Base-by-base conservation (phyloP, 768 basidiomycete species). In the Phanerochaete sordida region DNA sequence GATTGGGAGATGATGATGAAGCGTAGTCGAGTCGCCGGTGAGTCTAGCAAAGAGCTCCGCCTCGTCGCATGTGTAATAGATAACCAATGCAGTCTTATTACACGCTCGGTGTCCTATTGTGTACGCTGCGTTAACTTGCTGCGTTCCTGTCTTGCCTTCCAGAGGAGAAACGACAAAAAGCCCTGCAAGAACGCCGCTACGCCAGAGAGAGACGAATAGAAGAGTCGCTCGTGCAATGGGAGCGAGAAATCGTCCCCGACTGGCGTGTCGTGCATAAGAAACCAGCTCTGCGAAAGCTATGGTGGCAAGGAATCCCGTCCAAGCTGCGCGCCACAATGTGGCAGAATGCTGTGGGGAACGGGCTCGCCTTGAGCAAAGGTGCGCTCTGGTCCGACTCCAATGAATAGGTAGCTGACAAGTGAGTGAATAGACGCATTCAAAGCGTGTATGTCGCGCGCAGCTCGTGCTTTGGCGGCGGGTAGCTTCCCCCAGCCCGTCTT, bases 1-100 rank as follows among this genome's bases (percentile, higher is more conserved):
- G 89, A 90, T 69, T 95, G 93, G 89, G 84, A 92, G 68, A 74
- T 79, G 33, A 96, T 96, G 92, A 92, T 94, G 88, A 86, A 84
- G 63, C 84, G 78, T 47, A 93, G 90, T 74, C 85, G 88, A 55
- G 72, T 74, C 19, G 82, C 87, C 64, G 91, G 93, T 93, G 61
- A 69, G 81, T 74, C 24, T 28, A 23, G 30, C 56, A 35, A 33
- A 26, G 43, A 30, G 39, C 30, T 23, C 15, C 51, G 6, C 37
- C 44, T 54, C 52, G 56, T 57, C 27, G 46, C 49, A 53, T 62
- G 37, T 57, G 53, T 61, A 61, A 59, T 62, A 39, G 57, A 58
- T 62, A 51, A 62, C 57, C 57, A 62, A 59, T 57, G 55, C 53
- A 70, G 69, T 62, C 60, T 67, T 39, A 56, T 63, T 62, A 26